Percentiles rank a stretch among this genome's conserved stretches.
phyloP scores from a whole-genome alignment of 2,329 filamentous ascomycete species.

The Neurospora crassa region DNA sequence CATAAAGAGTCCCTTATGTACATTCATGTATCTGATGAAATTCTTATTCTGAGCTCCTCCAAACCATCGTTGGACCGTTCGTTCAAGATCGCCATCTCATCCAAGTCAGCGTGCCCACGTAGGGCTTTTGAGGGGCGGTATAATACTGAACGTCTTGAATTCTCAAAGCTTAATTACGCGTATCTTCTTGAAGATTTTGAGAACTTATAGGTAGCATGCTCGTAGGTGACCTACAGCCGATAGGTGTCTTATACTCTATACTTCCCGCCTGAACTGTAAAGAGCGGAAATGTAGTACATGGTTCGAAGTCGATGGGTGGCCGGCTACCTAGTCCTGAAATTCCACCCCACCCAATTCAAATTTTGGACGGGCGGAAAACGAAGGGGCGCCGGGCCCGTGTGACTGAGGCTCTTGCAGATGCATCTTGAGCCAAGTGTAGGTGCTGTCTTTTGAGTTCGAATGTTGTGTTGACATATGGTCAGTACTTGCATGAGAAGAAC shows the following conservation, averaged over 20 bases:
- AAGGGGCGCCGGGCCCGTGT: not conserved
- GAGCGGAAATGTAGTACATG: not conserved
- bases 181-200: constrained; percentile 34
- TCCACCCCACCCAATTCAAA: constrained; percentile 75
- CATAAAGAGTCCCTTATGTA: constrained; percentile 38
- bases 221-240: constrained; percentile 20
- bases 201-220: not conserved
- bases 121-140: constrained; percentile 65
- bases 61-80: constrained; percentile 58
- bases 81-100: constrained; percentile 72
- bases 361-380: not conserved
- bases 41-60: constrained; percentile 63
- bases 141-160: constrained; percentile 70
- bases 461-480: not conserved
- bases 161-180: constrained; percentile 55
- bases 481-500: not conserved
- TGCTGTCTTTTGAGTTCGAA: not conserved
- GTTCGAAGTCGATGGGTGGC: constrained; percentile 12
- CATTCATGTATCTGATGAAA: constrained; percentile 40
- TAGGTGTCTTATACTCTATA: constrained; percentile 26
- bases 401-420: not conserved
- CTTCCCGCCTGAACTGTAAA: constrained; percentile 23
- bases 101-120: constrained; percentile 68
- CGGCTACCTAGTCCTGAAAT: constrained; percentile 42
- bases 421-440: not conserved